phyloP scores from a whole-genome alignment of 148 eudicot species.

The Rhododendron mucronatum region DNA sequence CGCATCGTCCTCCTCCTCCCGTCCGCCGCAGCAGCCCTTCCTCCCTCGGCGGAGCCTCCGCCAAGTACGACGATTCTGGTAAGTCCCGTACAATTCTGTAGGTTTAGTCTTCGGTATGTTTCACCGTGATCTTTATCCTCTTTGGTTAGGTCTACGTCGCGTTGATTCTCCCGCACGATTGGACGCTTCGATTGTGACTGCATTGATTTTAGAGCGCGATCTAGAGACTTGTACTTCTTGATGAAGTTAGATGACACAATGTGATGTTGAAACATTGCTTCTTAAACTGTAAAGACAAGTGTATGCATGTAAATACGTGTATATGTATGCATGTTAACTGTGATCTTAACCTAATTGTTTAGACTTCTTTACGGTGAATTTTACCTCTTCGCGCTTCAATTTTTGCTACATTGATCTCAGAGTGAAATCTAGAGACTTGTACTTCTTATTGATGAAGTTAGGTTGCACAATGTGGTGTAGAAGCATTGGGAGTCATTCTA shows the following conservation, averaged over 20 bases:
- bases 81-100: neutral
- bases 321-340: neutral
- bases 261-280: neutral
- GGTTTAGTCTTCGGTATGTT: neutral
- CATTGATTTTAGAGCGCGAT: conserved; percentile 2
- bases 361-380: neutral
- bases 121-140: neutral
- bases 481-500: neutral
- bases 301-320: neutral
- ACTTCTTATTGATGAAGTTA: neutral
- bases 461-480: neutral
- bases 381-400: neutral
- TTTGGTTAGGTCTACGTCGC: neutral
- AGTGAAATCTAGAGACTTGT: neutral
- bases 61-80: conserved; percentile 23
- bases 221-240: neutral
- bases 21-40: conserved; percentile 58
- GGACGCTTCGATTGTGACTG: neutral
- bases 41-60: conserved; percentile 32
- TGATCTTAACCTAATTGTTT: neutral
- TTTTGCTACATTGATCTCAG: neutral
- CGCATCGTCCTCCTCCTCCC: conserved; percentile 38
- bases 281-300: neutral
- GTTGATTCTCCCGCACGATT: neutral
- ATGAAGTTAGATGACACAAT: neutral